phyloP scores from a whole-genome alignment of 2,329 filamentous ascomycete genomes.

The Epichloe hybrida region DNA sequence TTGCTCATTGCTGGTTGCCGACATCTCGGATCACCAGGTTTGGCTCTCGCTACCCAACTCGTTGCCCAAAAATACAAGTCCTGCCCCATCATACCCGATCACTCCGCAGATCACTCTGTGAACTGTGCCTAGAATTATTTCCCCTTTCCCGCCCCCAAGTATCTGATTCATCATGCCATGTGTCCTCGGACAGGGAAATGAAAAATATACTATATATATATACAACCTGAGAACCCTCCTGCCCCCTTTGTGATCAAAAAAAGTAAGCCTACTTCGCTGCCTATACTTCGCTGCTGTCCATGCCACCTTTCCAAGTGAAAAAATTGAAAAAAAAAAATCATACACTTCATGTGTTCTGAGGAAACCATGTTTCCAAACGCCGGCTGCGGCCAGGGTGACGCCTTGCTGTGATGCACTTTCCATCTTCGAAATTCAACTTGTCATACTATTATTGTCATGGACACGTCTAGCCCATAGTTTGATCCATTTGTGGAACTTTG shows the following conservation, averaged over 20 bases:
- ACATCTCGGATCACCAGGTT: background rate
- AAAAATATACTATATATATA: too few species aligned
- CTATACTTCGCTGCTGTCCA: too few species aligned
- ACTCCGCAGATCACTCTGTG: too few species aligned
- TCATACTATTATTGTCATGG: background rate
- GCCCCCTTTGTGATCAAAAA: too few species aligned
- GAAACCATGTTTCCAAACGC: slow-evolving; percentile 1
- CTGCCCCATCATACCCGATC: too few species aligned
- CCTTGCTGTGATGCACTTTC: background rate
- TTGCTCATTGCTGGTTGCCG: background rate
- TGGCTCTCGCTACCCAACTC: background rate
- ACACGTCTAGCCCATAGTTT: slow-evolving; percentile 9
- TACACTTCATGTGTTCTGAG: background rate
- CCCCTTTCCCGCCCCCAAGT: too few species aligned
- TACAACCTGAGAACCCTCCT: too few species aligned
- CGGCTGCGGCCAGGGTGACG: background rate
- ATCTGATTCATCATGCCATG: too few species aligned
- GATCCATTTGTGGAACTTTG: slow-evolving; percentile 11
- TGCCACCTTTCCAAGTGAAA: background rate
- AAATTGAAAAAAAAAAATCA: background rate
- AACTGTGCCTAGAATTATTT: too few species aligned
- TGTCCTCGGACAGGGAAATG: too few species aligned
- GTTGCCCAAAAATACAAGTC: background rate
- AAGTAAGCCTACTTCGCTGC: too few species aligned
- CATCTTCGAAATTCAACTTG: background rate